Evolutionary conservation across 2,329 filamentous ascomycete genomes (phyloP).

Genomic region (Spiromastix sp.): DNA sequence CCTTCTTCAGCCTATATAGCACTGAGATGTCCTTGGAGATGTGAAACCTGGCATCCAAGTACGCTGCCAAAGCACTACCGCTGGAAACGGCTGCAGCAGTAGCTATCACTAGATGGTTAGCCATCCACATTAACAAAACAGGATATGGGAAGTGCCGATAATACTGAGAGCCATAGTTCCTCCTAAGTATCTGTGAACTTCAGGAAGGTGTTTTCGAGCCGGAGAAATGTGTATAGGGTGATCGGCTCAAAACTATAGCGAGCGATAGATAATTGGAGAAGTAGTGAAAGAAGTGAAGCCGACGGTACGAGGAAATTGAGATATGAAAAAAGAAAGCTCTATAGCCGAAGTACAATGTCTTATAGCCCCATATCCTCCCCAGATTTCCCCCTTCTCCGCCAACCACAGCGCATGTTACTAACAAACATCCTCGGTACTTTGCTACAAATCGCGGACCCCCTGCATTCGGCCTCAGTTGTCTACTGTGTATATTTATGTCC

Average conservation of each 20-base stretch:
- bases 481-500: too few species aligned
- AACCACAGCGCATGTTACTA: not conserved
- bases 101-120: constrained; percentile 1
- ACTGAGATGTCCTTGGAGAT: constrained; percentile 49
- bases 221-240: too few species aligned
- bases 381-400: not conserved
- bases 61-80: constrained; percentile 40
- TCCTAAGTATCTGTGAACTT: too few species aligned
- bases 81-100: constrained; percentile 21
- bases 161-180: constrained; percentile 9
- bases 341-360: too few species aligned
- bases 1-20: constrained; percentile 35
- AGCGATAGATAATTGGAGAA: too few species aligned
- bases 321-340: too few species aligned
- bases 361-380: not conserved
- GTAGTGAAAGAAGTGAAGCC: too few species aligned
- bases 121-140: not conserved
- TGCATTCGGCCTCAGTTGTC: too few species aligned
- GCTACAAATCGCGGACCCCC: too few species aligned
- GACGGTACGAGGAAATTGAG: too few species aligned
- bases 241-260: too few species aligned
- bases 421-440: not conserved
- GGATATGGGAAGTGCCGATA: not conserved
- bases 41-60: constrained; percentile 61
- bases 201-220: not conserved